These are phyloP conservation scores for Agaricus blazei DNA, from an alignment of 768 basidiomycete species.

Conservation along the genomic window DNA sequence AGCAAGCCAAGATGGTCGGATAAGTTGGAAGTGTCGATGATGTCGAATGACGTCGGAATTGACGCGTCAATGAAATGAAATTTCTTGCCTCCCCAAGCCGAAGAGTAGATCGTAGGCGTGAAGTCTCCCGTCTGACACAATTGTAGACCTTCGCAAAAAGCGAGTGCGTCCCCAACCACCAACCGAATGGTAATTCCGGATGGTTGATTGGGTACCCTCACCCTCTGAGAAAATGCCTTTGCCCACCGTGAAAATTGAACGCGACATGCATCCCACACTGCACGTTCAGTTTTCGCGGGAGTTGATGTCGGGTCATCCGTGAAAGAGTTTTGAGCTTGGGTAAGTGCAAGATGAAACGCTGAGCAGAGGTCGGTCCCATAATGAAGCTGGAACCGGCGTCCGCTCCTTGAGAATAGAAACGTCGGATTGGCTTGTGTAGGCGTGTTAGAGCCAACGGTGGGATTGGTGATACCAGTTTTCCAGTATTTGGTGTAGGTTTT, in stretches of 20 bases:
- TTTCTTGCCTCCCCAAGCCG: constrained; percentile 28
- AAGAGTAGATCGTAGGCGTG: constrained; percentile 24
- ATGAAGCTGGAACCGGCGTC: constrained; percentile 34
- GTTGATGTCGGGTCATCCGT: constrained; percentile 3
- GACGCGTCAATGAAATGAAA: constrained; percentile 32
- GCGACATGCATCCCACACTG: constrained; percentile 24
- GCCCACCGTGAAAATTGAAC: constrained; percentile 32
- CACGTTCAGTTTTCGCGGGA: constrained; percentile 12
- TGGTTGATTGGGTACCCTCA: constrained; percentile 5
- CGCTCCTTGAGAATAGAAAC: constrained; percentile 35
- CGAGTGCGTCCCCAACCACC: constrained; percentile 34
- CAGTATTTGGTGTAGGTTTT: constrained; percentile 30
- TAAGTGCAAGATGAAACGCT: constrained; percentile 36
- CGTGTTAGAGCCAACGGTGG: constrained; percentile 11
- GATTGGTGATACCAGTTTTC: constrained; percentile 34
- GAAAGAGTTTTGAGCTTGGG: constrained; percentile 16
- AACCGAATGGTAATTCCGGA: constrained; percentile 28
- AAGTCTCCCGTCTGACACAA: constrained; percentile 12
- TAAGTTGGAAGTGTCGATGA: constrained; percentile 49
- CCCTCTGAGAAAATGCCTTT: constrained; percentile 19
- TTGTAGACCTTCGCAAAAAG: constrained; percentile 32
- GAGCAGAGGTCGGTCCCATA: constrained; percentile 38
- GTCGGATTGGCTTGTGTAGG: constrained; percentile 37
- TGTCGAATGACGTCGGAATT: constrained; percentile 26
- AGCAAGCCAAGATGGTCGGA: constrained; percentile 42